Evolutionary conservation across 2,329 filamentous ascomycete genomes (phyloP), one percentile per base, ranked within the genome.

Genomic region (Hypoxylon sp.): DNA sequence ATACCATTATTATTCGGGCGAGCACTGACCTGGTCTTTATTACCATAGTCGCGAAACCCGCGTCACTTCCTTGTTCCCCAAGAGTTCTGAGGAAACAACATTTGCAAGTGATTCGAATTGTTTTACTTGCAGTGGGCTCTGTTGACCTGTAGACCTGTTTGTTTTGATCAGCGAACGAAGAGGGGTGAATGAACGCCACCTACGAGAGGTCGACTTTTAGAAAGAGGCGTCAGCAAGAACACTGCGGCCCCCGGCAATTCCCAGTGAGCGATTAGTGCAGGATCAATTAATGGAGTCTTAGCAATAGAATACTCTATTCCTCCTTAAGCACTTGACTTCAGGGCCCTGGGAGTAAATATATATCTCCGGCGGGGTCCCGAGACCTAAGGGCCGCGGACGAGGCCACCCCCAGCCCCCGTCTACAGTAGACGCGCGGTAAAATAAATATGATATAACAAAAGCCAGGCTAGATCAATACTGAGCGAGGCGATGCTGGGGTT

Each of bases 391-490:
- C 13, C 8, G 11, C 17, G 54, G 31, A 47, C n/a, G 29, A 47
- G 26, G 39, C 26, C 37, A 10, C 17, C 39, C 35, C 52, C 17
- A 8, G 6, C 13, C 29, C 29, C 29, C 29, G 29, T 55, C 33
- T 24, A 35, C 31, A 8, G 11, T 44, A 56, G 22, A 56, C 42
- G 54, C 54, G 54, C 54, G 54, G 54, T 35, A 56, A 53, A 56
- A 47, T 37, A 17, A 35, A 35, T 19, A 17, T 10, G 44, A 47
- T 5, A 35, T 35, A 46, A 17, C 5, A 59, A 24, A 39, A 46
- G 11, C 26, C 17, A 46, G 5, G 24, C 46, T 46, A 46, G 22
- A 35, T 53, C 37, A 35, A 13, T 17, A 46, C 53, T 10, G 24
- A 42, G 17, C 24, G n/a, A 61, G 50, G 50, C 50, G 14, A 44